Percentiles rank a stretch among this genome's conserved stretches.
phyloP scores from a whole-genome alignment of 768 basidiomycete genomes.

The Kondoa subrosea region DNA sequence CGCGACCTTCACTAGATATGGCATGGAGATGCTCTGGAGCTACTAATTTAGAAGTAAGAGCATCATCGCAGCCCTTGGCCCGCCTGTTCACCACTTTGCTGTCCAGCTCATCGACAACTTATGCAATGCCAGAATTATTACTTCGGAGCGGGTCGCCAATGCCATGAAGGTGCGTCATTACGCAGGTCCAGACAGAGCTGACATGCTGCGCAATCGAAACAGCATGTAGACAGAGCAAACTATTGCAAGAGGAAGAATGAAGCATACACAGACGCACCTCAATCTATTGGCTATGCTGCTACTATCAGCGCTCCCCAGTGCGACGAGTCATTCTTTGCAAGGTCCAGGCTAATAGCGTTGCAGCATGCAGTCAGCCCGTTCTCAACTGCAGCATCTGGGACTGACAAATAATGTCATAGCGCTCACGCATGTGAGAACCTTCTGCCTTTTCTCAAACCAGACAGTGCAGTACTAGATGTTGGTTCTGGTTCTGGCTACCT shows the following conservation, averaged over 20 bases:
- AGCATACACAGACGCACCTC: constrained; percentile 67
- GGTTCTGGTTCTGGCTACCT: constrained; percentile 52
- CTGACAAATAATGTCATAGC: constrained; percentile 40
- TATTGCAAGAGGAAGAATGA: constrained; percentile 19
- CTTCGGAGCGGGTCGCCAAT: neutral
- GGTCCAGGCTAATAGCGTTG: too few species aligned
- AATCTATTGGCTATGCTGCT: constrained; percentile 50
- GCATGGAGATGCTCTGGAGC: neutral
- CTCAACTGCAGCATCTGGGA: neutral
- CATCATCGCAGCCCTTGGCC: neutral
- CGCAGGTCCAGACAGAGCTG: neutral
- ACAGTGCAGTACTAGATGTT: constrained; percentile 56
- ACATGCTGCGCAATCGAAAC: neutral
- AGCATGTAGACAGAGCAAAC: neutral
- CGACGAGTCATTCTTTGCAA: too few species aligned
- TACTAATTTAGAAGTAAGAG: neutral
- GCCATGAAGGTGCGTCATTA: neutral
- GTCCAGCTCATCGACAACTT: neutral
- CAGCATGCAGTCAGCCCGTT: constrained; percentile 51
- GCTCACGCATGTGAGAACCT: constrained; percentile 70
- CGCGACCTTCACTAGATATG: too few species aligned
- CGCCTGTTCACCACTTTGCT: neutral
- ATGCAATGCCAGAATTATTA: neutral
- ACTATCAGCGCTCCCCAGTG: constrained; percentile 96
- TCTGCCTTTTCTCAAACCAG: constrained; percentile 51